Evolutionary conservation across 2,329 filamentous ascomycete species (phyloP), one percentile per base, ranked within the genome.

Genomic region (Claviceps arundinis): DNA sequence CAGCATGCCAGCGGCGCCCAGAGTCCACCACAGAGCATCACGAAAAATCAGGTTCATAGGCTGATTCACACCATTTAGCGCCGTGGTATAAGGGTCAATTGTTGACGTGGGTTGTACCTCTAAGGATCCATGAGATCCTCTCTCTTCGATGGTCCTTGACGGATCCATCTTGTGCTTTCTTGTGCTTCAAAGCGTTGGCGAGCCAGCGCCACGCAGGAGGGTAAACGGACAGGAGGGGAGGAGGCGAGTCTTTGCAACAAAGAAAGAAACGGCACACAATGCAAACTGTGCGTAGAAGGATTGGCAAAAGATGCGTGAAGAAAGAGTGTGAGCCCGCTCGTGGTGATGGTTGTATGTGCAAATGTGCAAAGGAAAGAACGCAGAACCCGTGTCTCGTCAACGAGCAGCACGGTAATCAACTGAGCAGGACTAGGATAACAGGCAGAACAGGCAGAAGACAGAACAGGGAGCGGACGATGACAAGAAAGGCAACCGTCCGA

Each of bases 51-150:
- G 64, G 62, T 84, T 82, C 57, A 74, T 68, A 1, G 67, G 58
- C 61, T 82, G 79, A 59, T 81, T 76, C 56, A 84, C 80, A 51
- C 81, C 81, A 59, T 75, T 76, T 55, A 84, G 72, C 47, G 70
- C 71, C 37, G 73, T 74, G 58, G 74, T 71, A 62, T 73, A 84
- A 17, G 76, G 74, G 14, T 74, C 71, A 54, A 82, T 76, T 19
- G 76, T 78, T 19, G 72, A 68, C 43, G 66, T 70, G 22, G 72
- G 62, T 47, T 65, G 61, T 56, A 64, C 60, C 54, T 62, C 61
- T 54, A 59, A 48, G 24, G 62, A 56, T 38, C 58, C 61, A 42
- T 60, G 58, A 14, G 60, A 56, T 51, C 58, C 63, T 54, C 64
- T 61, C 50, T 55, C 51, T 50, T 65, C 54, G 50, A 69, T 57